Percentiles rank a stretch among this genome's conserved stretches.
Evolutionary conservation across 176 grass and related monocot genomes (phyloP).

Genomic region (Areca catechu): DNA sequence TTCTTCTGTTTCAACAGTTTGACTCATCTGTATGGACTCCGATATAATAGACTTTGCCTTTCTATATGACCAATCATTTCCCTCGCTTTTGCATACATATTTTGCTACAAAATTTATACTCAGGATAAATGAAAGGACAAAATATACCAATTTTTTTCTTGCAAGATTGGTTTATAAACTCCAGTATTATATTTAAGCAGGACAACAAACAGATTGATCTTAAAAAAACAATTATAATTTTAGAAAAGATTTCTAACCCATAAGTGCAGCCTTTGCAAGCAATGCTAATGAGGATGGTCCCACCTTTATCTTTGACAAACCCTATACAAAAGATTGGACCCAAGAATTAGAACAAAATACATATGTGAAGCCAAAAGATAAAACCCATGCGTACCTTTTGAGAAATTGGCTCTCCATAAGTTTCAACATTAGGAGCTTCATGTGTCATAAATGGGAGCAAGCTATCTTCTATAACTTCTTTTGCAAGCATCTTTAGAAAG

Average conservation of each 20-base stretch:
- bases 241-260: slow-evolving; percentile 31
- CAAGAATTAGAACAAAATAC: slow-evolving; percentile 9
- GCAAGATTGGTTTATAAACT: background rate
- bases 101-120: slow-evolving; percentile 56
- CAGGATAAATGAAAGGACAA: slow-evolving; percentile 18
- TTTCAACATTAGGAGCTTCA: slow-evolving; percentile 52
- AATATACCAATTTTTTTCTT: slow-evolving; percentile 1
- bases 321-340: slow-evolving; percentile 30
- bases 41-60: slow-evolving; percentile 61
- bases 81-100: slow-evolving; percentile 61
- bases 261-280: slow-evolving; percentile 73
- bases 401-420: slow-evolving; percentile 40
- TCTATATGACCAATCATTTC: slow-evolving; percentile 47
- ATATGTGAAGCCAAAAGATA: slow-evolving; percentile 9
- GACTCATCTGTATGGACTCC: slow-evolving; percentile 71
- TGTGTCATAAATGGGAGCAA: slow-evolving; percentile 71
- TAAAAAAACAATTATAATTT: too few species aligned
- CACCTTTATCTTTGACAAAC: slow-evolving; percentile 70
- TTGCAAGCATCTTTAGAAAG: slow-evolving; percentile 75
- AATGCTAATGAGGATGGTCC: slow-evolving; percentile 63
- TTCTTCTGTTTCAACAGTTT: slow-evolving; percentile 51
- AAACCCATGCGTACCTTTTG: slow-evolving; percentile 33
- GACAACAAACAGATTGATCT: too few species aligned
- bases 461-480: slow-evolving; percentile 79
- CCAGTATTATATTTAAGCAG: too few species aligned